Evolutionary conservation across 2,329 filamentous ascomycete species (phyloP).

Genomic region (Lachnellula cervina): DNA sequence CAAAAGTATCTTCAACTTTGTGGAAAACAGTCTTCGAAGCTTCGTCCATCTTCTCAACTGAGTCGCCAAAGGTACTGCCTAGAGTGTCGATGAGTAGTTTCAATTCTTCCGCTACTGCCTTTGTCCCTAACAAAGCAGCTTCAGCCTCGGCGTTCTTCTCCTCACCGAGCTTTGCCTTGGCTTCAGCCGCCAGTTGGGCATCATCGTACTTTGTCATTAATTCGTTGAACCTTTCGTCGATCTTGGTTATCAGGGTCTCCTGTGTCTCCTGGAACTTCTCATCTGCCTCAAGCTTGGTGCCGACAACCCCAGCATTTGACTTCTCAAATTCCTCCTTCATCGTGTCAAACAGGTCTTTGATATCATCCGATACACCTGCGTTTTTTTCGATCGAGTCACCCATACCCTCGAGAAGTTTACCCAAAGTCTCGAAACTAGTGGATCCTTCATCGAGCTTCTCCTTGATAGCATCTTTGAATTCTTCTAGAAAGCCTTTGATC

Average conservation of each 20-base stretch:
- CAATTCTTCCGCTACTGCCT: slow-evolving; percentile 78
- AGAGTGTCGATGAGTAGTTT: slow-evolving; percentile 82
- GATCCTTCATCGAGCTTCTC: slow-evolving; percentile 72
- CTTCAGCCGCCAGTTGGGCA: slow-evolving; percentile 68
- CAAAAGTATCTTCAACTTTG: slow-evolving; percentile 73
- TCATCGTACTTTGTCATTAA: slow-evolving; percentile 86
- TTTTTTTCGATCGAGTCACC: slow-evolving; percentile 58
- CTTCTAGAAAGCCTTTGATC: slow-evolving; percentile 71
- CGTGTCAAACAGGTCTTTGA: slow-evolving; percentile 67
- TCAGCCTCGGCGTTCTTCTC: slow-evolving; percentile 69
- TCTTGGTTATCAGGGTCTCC: slow-evolving; percentile 48
- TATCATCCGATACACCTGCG: slow-evolving; percentile 52
- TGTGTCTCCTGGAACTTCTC: slow-evolving; percentile 64
- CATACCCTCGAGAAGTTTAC: slow-evolving; percentile 63
- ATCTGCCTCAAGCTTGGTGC: slow-evolving; percentile 76
- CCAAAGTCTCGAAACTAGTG: slow-evolving; percentile 65
- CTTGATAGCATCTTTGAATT: slow-evolving; percentile 72
- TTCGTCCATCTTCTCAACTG: slow-evolving; percentile 79
- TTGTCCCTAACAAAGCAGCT: slow-evolving; percentile 68
- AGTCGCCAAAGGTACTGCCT: slow-evolving; percentile 72
- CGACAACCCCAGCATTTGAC: slow-evolving; percentile 72
- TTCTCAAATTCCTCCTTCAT: slow-evolving; percentile 87
- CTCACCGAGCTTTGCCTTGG: slow-evolving; percentile 67
- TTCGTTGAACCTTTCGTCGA: slow-evolving; percentile 65
- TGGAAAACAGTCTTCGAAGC: slow-evolving; percentile 83